These are phyloP conservation scores for Ogataea philodendri DNA, from an alignment of 805 yeast genomes.

Conservation along the genomic window DNA sequence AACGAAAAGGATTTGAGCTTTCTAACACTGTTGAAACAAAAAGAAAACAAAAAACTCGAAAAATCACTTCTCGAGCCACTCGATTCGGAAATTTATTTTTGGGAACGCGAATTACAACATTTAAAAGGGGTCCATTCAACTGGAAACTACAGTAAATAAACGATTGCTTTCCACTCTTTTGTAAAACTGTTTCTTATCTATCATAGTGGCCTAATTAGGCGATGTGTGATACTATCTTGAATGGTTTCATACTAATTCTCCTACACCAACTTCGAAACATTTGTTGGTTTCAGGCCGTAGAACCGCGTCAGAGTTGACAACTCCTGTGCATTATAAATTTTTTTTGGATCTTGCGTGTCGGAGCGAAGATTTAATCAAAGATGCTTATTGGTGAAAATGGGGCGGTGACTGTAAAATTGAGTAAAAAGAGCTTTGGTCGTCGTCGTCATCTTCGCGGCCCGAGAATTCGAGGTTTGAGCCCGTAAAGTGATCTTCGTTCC, in stretches of 20 bases:
- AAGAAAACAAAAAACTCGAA: conserved; percentile 5
- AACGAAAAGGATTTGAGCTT: neutral
- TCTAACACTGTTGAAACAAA: conserved; percentile 5
- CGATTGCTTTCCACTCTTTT: no score
- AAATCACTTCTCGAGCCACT: conserved; percentile 3
- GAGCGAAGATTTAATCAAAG: no score
- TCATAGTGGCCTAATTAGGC: no score
- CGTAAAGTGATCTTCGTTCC: no score
- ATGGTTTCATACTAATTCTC: no score
- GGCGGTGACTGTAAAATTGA: conserved; percentile 12
- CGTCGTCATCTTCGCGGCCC: conserved; percentile 4
- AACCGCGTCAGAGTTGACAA: conserved; percentile 6
- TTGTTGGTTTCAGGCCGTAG: conserved; percentile 5
- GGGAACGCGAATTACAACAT: conserved; percentile 13
- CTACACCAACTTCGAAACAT: no score
- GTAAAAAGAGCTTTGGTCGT: conserved; percentile 9
- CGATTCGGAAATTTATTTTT: conserved; percentile 11
- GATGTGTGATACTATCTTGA: no score
- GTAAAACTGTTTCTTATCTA: no score
- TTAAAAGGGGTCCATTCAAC: conserved; percentile 8
- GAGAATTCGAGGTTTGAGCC: no score
- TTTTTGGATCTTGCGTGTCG: no score
- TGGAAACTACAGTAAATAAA: no score
- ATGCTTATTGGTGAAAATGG: conserved; percentile 7
- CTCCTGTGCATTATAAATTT: conserved; percentile 3